Percentiles rank a stretch among this genome's conserved stretches.
phyloP scores from a whole-genome alignment of 805 yeast genomes.

The Myxozyma mucilagina region DNA sequence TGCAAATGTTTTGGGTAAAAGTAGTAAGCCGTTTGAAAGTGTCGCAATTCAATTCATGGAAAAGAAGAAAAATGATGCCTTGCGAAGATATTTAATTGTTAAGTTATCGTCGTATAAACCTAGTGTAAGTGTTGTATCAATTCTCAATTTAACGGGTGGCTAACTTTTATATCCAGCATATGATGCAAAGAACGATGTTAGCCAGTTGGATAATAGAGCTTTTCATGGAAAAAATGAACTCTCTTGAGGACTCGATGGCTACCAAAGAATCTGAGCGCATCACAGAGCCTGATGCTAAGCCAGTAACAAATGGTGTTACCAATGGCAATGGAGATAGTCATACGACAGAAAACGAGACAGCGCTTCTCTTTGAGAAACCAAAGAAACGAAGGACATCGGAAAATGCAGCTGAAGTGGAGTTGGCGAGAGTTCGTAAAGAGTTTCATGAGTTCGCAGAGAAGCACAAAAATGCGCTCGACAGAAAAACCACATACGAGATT shows the following conservation, averaged over 20 bases:
- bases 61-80: constrained; percentile 44
- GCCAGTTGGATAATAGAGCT: constrained; percentile 69
- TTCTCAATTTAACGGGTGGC: not conserved
- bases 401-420: constrained; percentile 36
- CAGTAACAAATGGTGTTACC: not conserved
- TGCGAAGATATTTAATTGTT: constrained; percentile 49
- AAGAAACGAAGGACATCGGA: constrained; percentile 36
- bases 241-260: constrained; percentile 44
- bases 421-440: constrained; percentile 37
- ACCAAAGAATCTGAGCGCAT: constrained; percentile 27
- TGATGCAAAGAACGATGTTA: constrained; percentile 53
- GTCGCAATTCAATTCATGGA: constrained; percentile 60
- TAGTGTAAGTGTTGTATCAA: constrained; percentile 5
- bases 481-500: constrained; percentile 68
- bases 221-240: constrained; percentile 50
- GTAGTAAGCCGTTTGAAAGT: constrained; percentile 67
- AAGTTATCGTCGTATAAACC: constrained; percentile 42
- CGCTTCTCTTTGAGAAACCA: constrained; percentile 43
- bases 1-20: constrained; percentile 61
- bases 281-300: constrained; percentile 12
- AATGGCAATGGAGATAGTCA: constrained; percentile 18
- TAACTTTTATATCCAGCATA: constrained; percentile 17
- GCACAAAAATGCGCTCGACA: constrained; percentile 57
- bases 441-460: constrained; percentile 53
- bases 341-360: constrained; percentile 10